A percentile compares a stretch with the other conserved stretches of the same genome.
These are phyloP conservation scores for Baudoinia panamericana DNA, from an alignment of 495 filamentous ascomycete species.

Conservation along the genomic window DNA sequence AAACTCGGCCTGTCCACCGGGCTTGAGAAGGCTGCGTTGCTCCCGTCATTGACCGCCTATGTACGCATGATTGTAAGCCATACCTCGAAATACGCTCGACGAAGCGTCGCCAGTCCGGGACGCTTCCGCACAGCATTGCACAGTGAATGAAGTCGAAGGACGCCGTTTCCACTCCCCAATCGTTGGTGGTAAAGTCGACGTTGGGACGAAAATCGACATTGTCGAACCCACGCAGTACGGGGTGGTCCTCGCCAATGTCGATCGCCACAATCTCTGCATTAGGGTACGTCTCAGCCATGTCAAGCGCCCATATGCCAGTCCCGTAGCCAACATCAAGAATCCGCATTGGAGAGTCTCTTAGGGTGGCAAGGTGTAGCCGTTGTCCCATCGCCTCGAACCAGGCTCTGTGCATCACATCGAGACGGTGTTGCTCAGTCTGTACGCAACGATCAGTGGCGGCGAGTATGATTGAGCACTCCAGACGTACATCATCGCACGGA, in stretches of 20 bases:
- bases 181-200: constrained; percentile 1
- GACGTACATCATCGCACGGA: not conserved
- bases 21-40: constrained; percentile 22
- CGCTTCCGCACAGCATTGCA: constrained; percentile 67
- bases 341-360: constrained; percentile 23
- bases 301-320: constrained; percentile 79
- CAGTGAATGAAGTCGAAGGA: constrained; percentile 82
- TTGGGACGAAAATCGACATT: not conserved
- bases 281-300: constrained; percentile 57
- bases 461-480: too few relatives aligned
- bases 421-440: not conserved
- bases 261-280: constrained; percentile 11
- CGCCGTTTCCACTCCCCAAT: constrained; percentile 60
- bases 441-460: too few relatives aligned
- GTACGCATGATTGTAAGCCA: constrained; percentile 37
- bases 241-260: constrained; percentile 4
- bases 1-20: constrained; percentile 74
- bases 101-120: constrained; percentile 57
- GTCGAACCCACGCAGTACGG: not conserved
- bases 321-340: constrained; percentile 76
- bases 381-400: not conserved
- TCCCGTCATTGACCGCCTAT: too few relatives aligned
- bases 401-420: not conserved
- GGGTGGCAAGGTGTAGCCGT: not conserved
- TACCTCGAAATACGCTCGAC: not conserved